Conservation (phyloP, 106 monocot genomes). For the Cymbidium sinense region DNA sequence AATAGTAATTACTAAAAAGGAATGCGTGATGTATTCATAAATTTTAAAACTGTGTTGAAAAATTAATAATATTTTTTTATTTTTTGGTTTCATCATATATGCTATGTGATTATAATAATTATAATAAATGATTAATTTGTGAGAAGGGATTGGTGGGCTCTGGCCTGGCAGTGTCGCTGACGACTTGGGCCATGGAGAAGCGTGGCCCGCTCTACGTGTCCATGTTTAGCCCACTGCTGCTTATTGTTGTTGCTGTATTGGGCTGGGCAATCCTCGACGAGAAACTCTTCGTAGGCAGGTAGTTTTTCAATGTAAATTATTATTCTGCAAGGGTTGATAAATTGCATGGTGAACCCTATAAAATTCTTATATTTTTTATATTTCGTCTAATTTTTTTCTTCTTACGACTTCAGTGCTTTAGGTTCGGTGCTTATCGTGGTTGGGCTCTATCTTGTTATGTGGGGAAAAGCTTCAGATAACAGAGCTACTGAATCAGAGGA, state of each 20-base stretch:
- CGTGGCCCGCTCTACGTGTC: slow-evolving; percentile 73
- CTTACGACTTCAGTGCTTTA: not conserved
- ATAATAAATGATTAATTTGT: too few relatives aligned
- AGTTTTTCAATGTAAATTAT: not conserved
- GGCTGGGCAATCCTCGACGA: slow-evolving; percentile 74
- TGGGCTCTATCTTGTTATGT: not conserved
- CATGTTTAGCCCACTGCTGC: slow-evolving; percentile 72
- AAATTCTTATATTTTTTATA: not conserved
- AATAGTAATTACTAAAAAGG: too few relatives aligned
- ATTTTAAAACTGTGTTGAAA: not conserved
- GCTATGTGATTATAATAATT: too few relatives aligned
- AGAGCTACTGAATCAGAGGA: too few relatives aligned
- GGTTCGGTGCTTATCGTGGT: not conserved
- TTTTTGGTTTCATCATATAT: too few relatives aligned
- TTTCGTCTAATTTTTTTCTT: not conserved
- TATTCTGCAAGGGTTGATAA: too few relatives aligned
- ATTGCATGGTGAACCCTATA: too few relatives aligned
- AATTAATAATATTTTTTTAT: too few relatives aligned
- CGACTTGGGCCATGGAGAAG: slow-evolving; percentile 64
- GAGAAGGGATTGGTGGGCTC: slow-evolving; percentile 62
- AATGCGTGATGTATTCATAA: too few relatives aligned
- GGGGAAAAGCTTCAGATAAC: not conserved
- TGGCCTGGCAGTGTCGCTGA: slow-evolving; percentile 46
- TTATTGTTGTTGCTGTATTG: slow-evolving; percentile 59
- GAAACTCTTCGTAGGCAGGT: slow-evolving; percentile 73